Base-by-base conservation (phyloP, 75 land plant species). In the Pinus taeda region DNA sequence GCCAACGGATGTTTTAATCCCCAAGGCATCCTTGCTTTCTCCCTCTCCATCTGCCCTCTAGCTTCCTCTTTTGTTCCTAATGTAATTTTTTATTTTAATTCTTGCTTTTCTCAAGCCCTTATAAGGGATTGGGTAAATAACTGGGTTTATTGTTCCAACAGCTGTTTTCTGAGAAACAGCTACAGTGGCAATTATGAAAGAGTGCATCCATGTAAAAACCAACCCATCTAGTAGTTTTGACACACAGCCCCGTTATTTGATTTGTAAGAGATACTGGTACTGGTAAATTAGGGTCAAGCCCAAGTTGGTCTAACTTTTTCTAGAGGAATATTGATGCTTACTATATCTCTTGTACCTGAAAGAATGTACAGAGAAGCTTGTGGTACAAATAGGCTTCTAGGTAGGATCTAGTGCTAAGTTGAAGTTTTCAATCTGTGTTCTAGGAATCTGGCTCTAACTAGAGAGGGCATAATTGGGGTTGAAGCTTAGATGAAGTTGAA, bases 361-460 rank as follows among this genome's bases (percentile, higher is more conserved):
- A 67, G 71, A 67, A 67, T 37, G 26, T n/a, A 36, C 11, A 15
- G 36, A 67, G 17, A 66, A 66, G 70, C 45, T 33, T 66, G 70
- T 7, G 6, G 49, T 45, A 45, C 49, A 45, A 45, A 45, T 45
- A 45, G 49, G 49, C 49, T 45, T 45, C 71, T 36, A 37, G 36
- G 39, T 33, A 33, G 33, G 2, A 15, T 65, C 69, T 65, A 33
- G 14, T 6, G 2, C 8, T 67, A 15, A 37, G 36, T 36, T 37
- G n/a, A 9, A 3, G 53, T n/a, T 42, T 69, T n/a, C 12, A 69
- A 42, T 21, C n/a, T 37, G 6, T 20, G n/a, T 42, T 42, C 55
- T n/a, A 20, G 53, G 20, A 69, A 22, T 67, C 33, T 67, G 49
- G 37, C 15, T 4, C n/a, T n/a, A 20, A 39, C 13, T 39, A 67